Base-by-base conservation (phyloP, 495 filamentous ascomycete genomes). In the Aspergillus funiculosus region DNA sequence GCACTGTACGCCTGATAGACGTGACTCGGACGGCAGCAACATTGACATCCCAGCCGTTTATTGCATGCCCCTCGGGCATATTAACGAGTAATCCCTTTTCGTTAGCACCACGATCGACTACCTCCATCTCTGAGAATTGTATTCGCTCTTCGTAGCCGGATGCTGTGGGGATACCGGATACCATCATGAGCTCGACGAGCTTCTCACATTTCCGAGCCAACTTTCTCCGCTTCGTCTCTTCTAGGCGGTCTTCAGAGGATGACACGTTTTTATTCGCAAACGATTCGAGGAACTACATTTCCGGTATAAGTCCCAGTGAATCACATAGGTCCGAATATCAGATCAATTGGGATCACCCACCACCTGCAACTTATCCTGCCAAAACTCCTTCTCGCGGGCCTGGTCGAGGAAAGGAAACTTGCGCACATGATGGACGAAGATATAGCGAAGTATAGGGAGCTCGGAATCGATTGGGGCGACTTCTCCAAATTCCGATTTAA, bases 231-330 rank as follows among this genome's bases (percentile, higher is more conserved):
- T 98, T 98, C 2, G 94, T 97, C 63, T 96, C 88, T 62, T 98
- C 92, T 36, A 96, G 66, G 6, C 92, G 78, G 57, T 98, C 92
- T 61, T 98, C 92, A 14, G 91, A 95, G 8, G 89, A 94, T 1
- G 91, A 96, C 30, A 98, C 94, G 61, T 89, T 84, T 62, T 96
- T 97, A 58, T 86, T 90, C n/a, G 94, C 92, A 58, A 98, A 98
- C 1, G 87, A 94, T 59, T 97, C 89, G 3, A 98, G 76, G 56
- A 97, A 98, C 90, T 95, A 60, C 20, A 18, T 5, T 1, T 19
- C 32, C 4, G 22, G 21, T 30, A 38, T 54, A 18, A 54, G 38
- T 15, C 29, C 26, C 24, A n/a, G n/a, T n/a, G n/a, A n/a, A n/a
- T n/a, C n/a, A n/a, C n/a, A n/a, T n/a, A n/a, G n/a, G 10, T 20